Evolutionary conservation across 345 rosid species (phyloP), one percentile per base, ranked within the genome.

Genomic region (Melastoma malabathricum): DNA sequence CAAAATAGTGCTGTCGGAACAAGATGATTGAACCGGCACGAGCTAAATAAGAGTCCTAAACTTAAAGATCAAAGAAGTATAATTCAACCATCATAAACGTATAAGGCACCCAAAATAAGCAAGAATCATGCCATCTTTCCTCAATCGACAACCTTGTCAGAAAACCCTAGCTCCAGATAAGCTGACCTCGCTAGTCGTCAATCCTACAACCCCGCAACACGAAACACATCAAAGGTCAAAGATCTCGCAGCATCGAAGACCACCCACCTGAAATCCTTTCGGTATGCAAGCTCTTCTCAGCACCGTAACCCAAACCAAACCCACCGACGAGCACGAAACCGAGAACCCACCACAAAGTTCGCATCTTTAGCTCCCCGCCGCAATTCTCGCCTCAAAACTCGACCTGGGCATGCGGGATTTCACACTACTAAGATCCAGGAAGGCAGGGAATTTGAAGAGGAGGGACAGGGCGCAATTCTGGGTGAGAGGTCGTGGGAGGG

Each of bases 211-310:
- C 19, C 41, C 4, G 17, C 18, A 53, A 52, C 47, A 15, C 17
- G 46, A 50, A 46, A 29, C 25, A 23, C 19, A 50, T 4, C 20
- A 20, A 44, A 18, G 29, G 31, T 9, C 39, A 55, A 23, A 10
- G 19, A 34, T 34, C 41, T 34, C 41, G 12, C 41, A 7, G 41
- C 22, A 46, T 29, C 14, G 6, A 46, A 56, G 34, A 6, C 15
- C 51, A 46, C 29, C 15, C 17, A 86, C 94, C 96, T 52, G 96
- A 81, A 71, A 84, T 88, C 15, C 90, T 65, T 70, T 84, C 94
- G 0, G 84, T 88, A 10, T 76, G 79, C 27, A 57, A 68, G 34
- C 55, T 68, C 41, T 57, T 74, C 18, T 84, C 63, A 48, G 82
- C 68, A 22, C n/a, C 61, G 22, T 60, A 55, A 53, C 63, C 44